phyloP scores from a whole-genome alignment of 768 basidiomycete species.

The Tylopilus subfusipes region DNA sequence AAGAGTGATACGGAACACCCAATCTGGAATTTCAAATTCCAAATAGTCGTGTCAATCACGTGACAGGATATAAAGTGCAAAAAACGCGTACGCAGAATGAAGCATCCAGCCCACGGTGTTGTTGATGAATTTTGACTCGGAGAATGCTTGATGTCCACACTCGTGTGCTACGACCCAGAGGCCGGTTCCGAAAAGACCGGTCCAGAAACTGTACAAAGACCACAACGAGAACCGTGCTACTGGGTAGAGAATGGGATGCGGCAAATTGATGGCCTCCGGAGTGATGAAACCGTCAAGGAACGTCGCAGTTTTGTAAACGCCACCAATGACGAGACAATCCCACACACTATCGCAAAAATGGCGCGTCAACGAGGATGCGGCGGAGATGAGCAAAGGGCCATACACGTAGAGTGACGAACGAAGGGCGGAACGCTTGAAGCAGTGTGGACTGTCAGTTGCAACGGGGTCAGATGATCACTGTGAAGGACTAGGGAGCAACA shows the following conservation, averaged over 20 bases:
- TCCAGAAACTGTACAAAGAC: slow-evolving; percentile 76
- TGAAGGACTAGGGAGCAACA: slow-evolving; percentile 1
- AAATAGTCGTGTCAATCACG: slow-evolving; percentile 16
- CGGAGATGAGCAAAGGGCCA: slow-evolving; percentile 19
- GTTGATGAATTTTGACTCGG: slow-evolving; percentile 87
- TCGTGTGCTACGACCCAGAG: slow-evolving; percentile 95
- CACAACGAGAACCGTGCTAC: slow-evolving; percentile 65
- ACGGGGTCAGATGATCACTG: not conserved
- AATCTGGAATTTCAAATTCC: slow-evolving; percentile 47
- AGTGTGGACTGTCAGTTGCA: slow-evolving; percentile 57
- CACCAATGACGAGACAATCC: slow-evolving; percentile 70
- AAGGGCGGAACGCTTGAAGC: slow-evolving; percentile 86
- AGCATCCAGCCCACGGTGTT: slow-evolving; percentile 90
- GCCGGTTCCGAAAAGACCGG: slow-evolving; percentile 86
- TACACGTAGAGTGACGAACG: slow-evolving; percentile 78
- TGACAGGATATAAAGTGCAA: slow-evolving; percentile 9
- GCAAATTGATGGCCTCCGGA: slow-evolving; percentile 50
- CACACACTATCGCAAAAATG: slow-evolving; percentile 47
- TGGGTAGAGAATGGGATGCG: slow-evolving; percentile 59
- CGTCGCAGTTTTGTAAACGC: slow-evolving; percentile 62
- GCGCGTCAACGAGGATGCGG: slow-evolving; percentile 11
- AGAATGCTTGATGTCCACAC: slow-evolving; percentile 96
- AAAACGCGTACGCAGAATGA: slow-evolving; percentile 71
- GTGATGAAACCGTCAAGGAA: slow-evolving; percentile 63
- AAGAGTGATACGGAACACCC: slow-evolving; percentile 95